Evolutionary conservation across 352 stramenopile genomes (phyloP), one percentile per base, ranked within the genome.

Genomic region (Pythium phragmiticola): DNA sequence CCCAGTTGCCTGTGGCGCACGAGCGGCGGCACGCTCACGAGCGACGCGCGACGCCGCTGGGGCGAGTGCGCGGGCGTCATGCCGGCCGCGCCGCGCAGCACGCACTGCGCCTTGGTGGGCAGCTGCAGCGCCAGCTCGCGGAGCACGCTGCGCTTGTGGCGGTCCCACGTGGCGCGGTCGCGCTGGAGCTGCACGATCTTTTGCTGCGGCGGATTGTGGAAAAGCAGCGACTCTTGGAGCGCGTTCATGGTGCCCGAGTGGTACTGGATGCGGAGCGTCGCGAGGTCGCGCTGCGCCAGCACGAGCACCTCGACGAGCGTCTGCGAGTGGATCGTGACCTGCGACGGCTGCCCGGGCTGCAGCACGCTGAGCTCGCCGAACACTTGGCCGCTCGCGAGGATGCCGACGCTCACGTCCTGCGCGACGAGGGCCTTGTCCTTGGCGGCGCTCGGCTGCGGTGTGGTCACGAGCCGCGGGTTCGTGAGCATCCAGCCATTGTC

Each of bases 401-500:
- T 82, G 2, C 76, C 82, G 0, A 89, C 73, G 30, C 76, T 74
- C 48, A 91, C 75, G 37, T 89, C 74, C 41, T 87, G 65, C 1
- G 55, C 66, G 3, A 76, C 58, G 19, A 71, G 58, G 16, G 62
- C 36, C 16, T 58, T 65, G 2, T 64, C 19, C 41, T 63, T 68
- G 19, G 43, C 68, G 1, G 68, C 46, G 5, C 65, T 57, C 34
- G 34, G 34, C 34, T 14, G 69, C 2, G 76, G 74, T 12, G 65
- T 76, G 68, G 68, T 88, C 9, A 88, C 78, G 7, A 91, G 74
- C 2, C 82, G 80, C 33, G 82, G 82, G 56, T 91, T 91, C 0
- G 80, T 91, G 51, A 91, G 78, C 82, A 89, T 88, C 82, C 82
- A 91, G 33, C 82, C 80, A 41, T 89, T 91, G 73, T 91, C 82